Base-by-base conservation (phyloP, 2,329 filamentous ascomycete genomes). In the Elsinoe fawcettii region DNA sequence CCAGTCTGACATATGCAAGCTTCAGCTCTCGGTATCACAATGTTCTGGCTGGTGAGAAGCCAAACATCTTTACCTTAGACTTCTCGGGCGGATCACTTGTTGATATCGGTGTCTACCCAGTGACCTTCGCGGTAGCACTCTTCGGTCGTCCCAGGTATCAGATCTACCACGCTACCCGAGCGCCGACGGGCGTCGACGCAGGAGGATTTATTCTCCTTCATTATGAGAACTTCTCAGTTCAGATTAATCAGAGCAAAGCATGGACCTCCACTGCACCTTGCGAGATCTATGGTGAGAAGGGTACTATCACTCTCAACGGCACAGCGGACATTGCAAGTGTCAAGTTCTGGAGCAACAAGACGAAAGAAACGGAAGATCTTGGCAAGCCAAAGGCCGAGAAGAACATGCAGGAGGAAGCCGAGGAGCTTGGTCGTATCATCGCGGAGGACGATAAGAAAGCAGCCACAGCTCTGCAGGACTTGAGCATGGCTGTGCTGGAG, bases 21-120 rank as follows among this genome's bases (percentile, higher is more conserved):
- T 77, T 73, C 69, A 73, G 70, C 49, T 70, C 66, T 11, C 71
- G 75, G 32, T 78, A 76, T 68, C 72, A 74, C 61, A 71, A 73
- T 51, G 75, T 78, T 39, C 71, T 77, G 6, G 66, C 63, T 1
- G 75, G 75, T 58, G 73, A 76, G 62, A 65, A 62, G 7, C 75
- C 75, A 36, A 77, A 77, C 65, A 74, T 78, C 64, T 78, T 78
- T 69, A 71, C 66, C 43, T 69, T 77, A 8, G 71, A 74, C 30
- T 74, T 74, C 66, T 72, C 70, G 47, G 76, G 75, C 47, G 76
- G 76, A 51, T 70, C 71, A 8, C 66, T 78, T 0, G 73, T 74
- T n/a, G 76, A 78, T 59, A 65, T 78, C 11, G 76, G 75, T 43
- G 74, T 77, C 3, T 78, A 78, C 63, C 73, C 73, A 20, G 69